Evolutionary conservation across 192 early-diverging fungal species (phyloP), one percentile per base, ranked within the genome.

Genomic region (Bifiguratus adelaidae): DNA sequence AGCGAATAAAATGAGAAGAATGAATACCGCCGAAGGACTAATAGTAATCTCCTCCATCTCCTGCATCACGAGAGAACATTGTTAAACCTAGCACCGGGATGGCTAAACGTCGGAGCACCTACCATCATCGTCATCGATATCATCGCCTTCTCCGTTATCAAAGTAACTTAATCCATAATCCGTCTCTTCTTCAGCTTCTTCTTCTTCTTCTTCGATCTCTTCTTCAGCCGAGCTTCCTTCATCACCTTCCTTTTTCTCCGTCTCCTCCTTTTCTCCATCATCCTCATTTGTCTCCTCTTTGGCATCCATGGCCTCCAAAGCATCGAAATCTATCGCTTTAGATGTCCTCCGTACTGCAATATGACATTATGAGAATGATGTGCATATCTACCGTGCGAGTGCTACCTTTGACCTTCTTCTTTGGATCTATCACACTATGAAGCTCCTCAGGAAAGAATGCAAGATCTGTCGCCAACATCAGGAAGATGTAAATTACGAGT

Each of bases 151-250:
- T 7, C 37, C 37, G 22, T 40, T 40, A n/a, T 40, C 37, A 40
- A 40, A 40, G 12, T 40, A 40, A 7, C 16, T 20, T 7, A 20
- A 7, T 21, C 37, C 37, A n/a, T 40, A 40, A 40, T 40, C 37
- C 5, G 4, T 12, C 4, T 40, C 37, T 7, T 40, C 37, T 4
- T 40, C 37, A 7, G 4, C 37, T 21, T 40, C 37, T 21, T n/a
- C 37, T 21, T 40, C 37, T 15, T 89, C 86, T 30, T 82, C 86
- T 52, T 89, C 86, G 8, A 81, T 80, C 47, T 85, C 83, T 27
- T 88, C 87, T 19, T 77, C 71, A 52, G 87, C 88, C 65, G 77
- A 82, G 48, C 88, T 84, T 37, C 88, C 87, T 3, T 67, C 70
- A 7, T 75, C 78, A 49, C 85, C 88, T n/a, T 33, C 32, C 8